Evolutionary conservation across 1,139 yeast genomes (phyloP), one percentile per base, ranked within the genome.

Genomic region (Kodamaea alishanica): DNA sequence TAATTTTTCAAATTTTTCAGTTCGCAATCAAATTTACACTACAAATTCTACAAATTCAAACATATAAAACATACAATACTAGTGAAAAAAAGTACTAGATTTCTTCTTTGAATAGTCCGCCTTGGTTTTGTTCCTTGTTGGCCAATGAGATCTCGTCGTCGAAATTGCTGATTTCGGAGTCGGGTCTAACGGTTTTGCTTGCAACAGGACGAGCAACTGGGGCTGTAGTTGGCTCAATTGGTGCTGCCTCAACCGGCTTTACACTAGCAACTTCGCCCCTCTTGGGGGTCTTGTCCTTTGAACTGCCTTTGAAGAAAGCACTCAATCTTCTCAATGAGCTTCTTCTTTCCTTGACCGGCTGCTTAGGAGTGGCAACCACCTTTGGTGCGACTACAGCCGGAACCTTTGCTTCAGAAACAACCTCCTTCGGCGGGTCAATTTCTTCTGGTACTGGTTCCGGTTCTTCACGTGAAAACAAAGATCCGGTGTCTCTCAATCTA

Each of bases 61-160:
- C 38, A 32, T 28, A 28, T 30, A 32, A 11, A 27, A 20, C 20
- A 12, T 25, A 34, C 33, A 30, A 24, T 33, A 39, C 40, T n/a
- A 41, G 31, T 32, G 28, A 34, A 38, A 30, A 24, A 26, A 20
- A 29, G 11, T 28, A 27, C 40, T 54, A 69, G 45, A 70, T 66
- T 48, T 70, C 75, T 51, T 70, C 76, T 48, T 67, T 70, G 50
- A 70, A 70, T 30, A 70, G 51, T 2, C 75, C 75, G 26, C 71
- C 70, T 43, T 60, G 50, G 37, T 58, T 57, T 35, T 56, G 44
- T 30, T 42, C 24, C 31, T 43, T 15, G 39, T 41, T 47, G 33
- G 55, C 57, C 28, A 66, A 55, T 5, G 68, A 60, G 32, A 61
- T 51, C 23, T 64, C 70, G 33, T 65, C 69, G 30, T 52, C 61